Conservation (phyloP, 139 green algal species). For the Coccomyxa sp. region DNA sequence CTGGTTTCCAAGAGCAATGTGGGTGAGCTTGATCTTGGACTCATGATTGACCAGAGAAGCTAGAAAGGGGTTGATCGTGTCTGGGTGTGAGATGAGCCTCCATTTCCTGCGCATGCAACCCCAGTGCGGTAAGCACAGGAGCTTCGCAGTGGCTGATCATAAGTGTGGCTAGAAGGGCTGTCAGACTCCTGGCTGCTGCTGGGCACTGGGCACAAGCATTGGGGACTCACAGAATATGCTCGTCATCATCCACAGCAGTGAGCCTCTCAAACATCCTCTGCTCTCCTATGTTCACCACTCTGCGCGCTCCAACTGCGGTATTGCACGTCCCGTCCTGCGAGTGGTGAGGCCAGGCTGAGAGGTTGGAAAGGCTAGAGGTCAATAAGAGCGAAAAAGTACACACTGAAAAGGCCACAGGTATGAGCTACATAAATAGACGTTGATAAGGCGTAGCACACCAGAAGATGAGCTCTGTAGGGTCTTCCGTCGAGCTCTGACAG, state of each 20-base stretch:
- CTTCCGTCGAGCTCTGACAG: not conserved
- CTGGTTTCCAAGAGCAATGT: not conserved
- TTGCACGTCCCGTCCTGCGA: not conserved
- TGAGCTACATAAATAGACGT: not conserved
- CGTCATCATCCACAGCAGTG: not conserved
- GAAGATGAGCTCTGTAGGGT: not conserved
- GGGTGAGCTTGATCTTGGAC: not conserved
- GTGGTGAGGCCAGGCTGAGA: not conserved
- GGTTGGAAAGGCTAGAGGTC: not conserved
- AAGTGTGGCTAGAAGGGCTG: not conserved
- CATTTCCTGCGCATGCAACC: not conserved
- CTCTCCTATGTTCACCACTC: not conserved
- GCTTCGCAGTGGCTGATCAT: not conserved
- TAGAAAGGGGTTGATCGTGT: not conserved
- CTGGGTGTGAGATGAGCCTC: not conserved
- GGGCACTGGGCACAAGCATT: not conserved
- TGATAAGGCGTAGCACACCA: not conserved
- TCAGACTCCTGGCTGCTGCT: not conserved
- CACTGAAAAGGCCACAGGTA: not conserved
- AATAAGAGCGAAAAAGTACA: not conserved
- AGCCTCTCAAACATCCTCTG: not conserved
- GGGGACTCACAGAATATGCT: not conserved
- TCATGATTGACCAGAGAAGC: not conserved
- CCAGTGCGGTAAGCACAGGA: not conserved
- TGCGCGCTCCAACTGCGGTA: not conserved